These are phyloP conservation scores for Xylaria intraflava DNA, from an alignment of 495 filamentous ascomycete genomes.

Conservation along the genomic window DNA sequence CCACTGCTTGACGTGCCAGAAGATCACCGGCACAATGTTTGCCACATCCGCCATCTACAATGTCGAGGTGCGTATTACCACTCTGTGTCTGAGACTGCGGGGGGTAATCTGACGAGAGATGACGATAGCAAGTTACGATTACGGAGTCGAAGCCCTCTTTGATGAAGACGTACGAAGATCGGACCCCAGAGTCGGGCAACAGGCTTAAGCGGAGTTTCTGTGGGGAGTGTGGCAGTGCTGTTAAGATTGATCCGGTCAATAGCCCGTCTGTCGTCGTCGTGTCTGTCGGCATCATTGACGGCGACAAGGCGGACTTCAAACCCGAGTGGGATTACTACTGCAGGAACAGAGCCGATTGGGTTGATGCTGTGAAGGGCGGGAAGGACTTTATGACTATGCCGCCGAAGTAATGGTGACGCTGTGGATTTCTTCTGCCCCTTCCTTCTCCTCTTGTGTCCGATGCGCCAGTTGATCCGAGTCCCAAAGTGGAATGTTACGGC, in stretches of 20 bases:
- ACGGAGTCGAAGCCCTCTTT: conserved; percentile 2
- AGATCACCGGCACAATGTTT: conserved; percentile 5
- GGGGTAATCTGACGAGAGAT: not conserved
- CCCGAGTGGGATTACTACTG: conserved; percentile 9
- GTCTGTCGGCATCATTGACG: conserved; percentile 14
- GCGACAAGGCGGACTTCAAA: conserved; percentile 5
- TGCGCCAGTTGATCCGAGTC: not conserved
- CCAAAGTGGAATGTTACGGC: not conserved
- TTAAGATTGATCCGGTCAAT: not conserved
- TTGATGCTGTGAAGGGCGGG: not conserved
- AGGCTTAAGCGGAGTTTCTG: conserved; percentile 12
- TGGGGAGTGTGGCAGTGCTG: conserved; percentile 10
- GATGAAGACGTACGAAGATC: conserved; percentile 7
- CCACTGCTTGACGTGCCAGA: conserved; percentile 17
- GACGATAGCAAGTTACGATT: conserved; percentile 8
- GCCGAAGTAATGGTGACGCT: not conserved
- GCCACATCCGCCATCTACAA: not conserved
- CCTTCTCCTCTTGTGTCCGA: not conserved
- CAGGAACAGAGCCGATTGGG: conserved; percentile 5
- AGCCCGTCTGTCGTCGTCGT: not conserved
- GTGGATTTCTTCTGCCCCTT: not conserved
- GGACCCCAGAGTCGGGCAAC: conserved; percentile 6
- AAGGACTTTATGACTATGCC: conserved; percentile 1
- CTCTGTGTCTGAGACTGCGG: not conserved
- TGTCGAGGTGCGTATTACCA: conserved; percentile 8